These are phyloP conservation scores for Fusarium sp. DNA, from an alignment of 2,329 filamentous ascomycete species.

Conservation along the genomic window DNA sequence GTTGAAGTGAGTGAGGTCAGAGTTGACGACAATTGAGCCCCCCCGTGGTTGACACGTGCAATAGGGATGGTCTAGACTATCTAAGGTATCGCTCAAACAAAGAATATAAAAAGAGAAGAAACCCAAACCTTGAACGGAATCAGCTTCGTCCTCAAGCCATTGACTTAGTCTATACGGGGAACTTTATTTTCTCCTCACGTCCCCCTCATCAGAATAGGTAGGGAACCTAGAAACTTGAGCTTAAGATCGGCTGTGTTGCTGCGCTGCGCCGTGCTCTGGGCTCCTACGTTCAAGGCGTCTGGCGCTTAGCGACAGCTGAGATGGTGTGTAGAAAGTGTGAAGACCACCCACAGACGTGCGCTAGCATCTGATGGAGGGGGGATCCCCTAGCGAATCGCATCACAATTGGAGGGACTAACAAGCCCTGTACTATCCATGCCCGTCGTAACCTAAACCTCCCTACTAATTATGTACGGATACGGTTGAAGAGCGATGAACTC, in stretches of 20 bases:
- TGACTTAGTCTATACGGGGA: constrained; percentile 5
- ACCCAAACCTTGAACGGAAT: too few species aligned
- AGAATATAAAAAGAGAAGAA: background rate
- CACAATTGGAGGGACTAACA: background rate
- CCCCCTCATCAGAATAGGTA: constrained; percentile 17
- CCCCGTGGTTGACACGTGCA: constrained; percentile 18
- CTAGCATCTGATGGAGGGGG: constrained; percentile 30
- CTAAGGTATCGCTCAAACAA: constrained; percentile 2
- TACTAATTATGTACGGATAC: too few species aligned
- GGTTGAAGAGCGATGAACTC: background rate
- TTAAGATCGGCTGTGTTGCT: background rate
- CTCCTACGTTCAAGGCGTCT: constrained; percentile 28
- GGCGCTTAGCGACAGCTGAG: constrained; percentile 43
- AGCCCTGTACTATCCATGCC: background rate
- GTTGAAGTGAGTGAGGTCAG: background rate
- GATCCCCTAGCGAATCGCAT: constrained; percentile 32
- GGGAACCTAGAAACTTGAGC: background rate
- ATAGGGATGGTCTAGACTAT: background rate
- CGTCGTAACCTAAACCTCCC: too few species aligned
- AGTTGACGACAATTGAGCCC: background rate
- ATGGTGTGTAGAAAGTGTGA: constrained; percentile 39
- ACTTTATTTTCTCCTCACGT: constrained; percentile 35
- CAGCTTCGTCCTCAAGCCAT: constrained; percentile 6
- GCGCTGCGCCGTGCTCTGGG: constrained; percentile 15
- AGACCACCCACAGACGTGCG: constrained; percentile 19